Base-by-base conservation (phyloP, 805 yeast species). In the Candida quercuum region DNA sequence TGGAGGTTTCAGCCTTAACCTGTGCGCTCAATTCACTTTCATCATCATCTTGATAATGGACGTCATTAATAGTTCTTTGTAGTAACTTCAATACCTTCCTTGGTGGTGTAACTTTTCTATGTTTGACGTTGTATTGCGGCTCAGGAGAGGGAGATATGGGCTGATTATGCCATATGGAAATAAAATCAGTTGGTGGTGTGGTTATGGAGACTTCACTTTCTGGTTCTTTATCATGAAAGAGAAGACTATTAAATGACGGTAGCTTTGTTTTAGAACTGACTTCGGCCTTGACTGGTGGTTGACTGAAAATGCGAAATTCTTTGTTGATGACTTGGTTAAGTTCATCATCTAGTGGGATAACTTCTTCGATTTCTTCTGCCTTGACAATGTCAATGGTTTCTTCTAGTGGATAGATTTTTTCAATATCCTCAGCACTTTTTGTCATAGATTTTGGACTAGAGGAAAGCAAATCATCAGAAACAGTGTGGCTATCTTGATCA, bases 111-210 rank as follows among this genome's bases (percentile, higher is more conserved):
- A 35, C 35, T 13, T 43, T 48, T 38, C 46, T 46, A 3, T 39
- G 23, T 4, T 37, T 40, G 10, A 40, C 24, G 10, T 41, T 37
- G 28, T 54, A 54, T 31, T 54, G 57, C 13, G 55, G 52, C 6
- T 46, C 19, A 9, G 48, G 51, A 1, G 51, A 42, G 3, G 4
- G n/a, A 14, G 46, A 32, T 23, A 44, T 65, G 59, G 39, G 63
- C 59, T 17, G 67, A 32, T 41, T 50, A 32, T 48, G 49, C 59
- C 58, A 54, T 17, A 51, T 56, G 13, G 49, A 46, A 22, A 53
- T 46, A 34, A 49, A 54, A 27, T 48, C 55, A 4, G 47, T 41
- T n/a, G 53, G 46, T 20, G 48, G 44, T 3, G 44, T 30, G 3
- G 18, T 9, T 4, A 13, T 3, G 5, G 23, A 11, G 6, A 7